Base-by-base conservation (phyloP, 2,329 filamentous ascomycete species). In the Trichoderma koningiopsis region DNA sequence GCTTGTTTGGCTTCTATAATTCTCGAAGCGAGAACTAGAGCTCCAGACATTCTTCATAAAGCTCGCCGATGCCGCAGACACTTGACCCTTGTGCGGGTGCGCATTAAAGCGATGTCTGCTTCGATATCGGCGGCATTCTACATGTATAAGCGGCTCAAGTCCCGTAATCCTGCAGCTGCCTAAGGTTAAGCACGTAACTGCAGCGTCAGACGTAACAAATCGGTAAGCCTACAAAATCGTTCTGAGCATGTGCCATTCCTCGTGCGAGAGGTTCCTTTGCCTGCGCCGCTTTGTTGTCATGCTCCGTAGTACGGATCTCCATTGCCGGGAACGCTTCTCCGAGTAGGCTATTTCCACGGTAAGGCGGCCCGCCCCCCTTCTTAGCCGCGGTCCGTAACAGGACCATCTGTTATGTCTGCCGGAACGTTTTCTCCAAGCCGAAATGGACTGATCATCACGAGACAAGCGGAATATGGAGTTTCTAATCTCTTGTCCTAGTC, bases 91-190 rank as follows among this genome's bases (percentile, higher is more conserved):
- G 6, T 14, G 19, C 22, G 19, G 37, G 58, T n/a, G 58, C 27
- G 87, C 78, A 93, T 96, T 24, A 82, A 43, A 88, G 86, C 63
- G 86, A 87, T 74, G 97, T 94, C 78, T 91, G 94, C 63, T 96
- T 92, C 0, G 96, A 96, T 82, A 87, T 88, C 71, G 92, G 92
- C 2, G 86, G 89, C 2, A 85, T 89, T 8, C 92, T 97, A 5
- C 57, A 19, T 19, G 24, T 47, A 47, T 29, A 47, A 61, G 85
- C 76, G 85, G 89, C 4, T n/a, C 40, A 82, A 94, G 13, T 94
- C 94, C 75, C 80, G 88, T 73, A 94, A 22, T 61, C 37, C 16
- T 61, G 58, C 58, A 49, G 58, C 58, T 31, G 58, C 37, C 37
- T 49, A 10, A 47, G 58, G 24, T 22, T 49, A 49, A 3, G 43